Percentiles rank a stretch among this genome's conserved stretches.
phyloP scores from a whole-genome alignment of 1,284 basidiomycete species.

The Malassezia cuniculi region DNA sequence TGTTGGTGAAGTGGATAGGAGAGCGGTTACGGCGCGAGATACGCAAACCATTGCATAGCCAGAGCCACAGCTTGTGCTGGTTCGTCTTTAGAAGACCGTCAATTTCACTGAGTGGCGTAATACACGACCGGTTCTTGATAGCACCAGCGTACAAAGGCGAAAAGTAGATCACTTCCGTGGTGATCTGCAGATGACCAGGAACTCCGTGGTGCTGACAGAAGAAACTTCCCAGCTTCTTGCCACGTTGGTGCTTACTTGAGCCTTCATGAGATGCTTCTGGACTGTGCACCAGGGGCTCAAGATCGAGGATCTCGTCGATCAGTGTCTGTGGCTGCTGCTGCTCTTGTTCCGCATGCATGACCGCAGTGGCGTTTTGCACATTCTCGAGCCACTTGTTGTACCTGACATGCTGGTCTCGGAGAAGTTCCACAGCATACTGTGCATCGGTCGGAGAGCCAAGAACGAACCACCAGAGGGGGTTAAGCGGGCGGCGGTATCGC shows the following conservation, averaged over 20 bases:
- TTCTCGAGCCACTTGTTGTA: slow-evolving; percentile 7
- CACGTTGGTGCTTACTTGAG: slow-evolving; percentile 14
- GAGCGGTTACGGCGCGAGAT: slow-evolving; percentile 27
- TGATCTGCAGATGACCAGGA: slow-evolving; percentile 38
- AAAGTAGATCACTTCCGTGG: slow-evolving; percentile 34
- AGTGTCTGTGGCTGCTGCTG: background rate
- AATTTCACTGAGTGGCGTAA: slow-evolving; percentile 31
- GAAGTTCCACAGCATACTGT: slow-evolving; percentile 38
- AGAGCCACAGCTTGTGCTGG: slow-evolving; percentile 28
- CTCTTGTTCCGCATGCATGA: background rate
- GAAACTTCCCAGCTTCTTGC: slow-evolving; percentile 36
- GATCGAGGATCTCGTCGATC: background rate
- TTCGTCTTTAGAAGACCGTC: slow-evolving; percentile 39
- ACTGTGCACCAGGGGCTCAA: slow-evolving; percentile 1
- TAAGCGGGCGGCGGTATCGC: slow-evolving; percentile 38
- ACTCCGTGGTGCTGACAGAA: slow-evolving; percentile 42
- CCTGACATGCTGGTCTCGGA: slow-evolving; percentile 29
- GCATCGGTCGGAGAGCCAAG: slow-evolving; percentile 42
- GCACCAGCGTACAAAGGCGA: slow-evolving; percentile 31
- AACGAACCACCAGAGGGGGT: slow-evolving; percentile 41
- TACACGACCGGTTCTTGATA: slow-evolving; percentile 19
- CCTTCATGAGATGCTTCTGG: slow-evolving; percentile 20
- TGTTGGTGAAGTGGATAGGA: slow-evolving; percentile 29
- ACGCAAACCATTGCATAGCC: slow-evolving; percentile 36
- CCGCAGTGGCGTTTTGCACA: background rate